Conservation (phyloP, 352 stramenopile species). For the Pythium grandisporangium region DNA sequence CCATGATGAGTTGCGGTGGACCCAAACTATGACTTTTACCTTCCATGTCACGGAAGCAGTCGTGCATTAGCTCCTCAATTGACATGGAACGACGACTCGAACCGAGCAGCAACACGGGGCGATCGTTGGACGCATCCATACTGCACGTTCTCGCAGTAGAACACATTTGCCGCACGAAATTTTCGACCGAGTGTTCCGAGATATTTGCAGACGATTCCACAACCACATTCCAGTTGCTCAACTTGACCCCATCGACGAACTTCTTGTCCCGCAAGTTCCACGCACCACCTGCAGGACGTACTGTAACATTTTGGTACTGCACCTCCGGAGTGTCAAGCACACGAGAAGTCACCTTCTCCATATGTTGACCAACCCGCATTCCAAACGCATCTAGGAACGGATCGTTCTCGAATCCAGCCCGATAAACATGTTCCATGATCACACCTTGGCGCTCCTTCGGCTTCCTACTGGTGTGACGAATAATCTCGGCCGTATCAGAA, state of each 20-base stretch:
- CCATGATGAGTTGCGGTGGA: constrained; percentile 18
- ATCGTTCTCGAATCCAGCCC: constrained; percentile 65
- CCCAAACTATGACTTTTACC: constrained; percentile 9
- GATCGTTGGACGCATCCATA: constrained; percentile 26
- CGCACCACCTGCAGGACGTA: constrained; percentile 39
- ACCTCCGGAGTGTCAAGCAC: constrained; percentile 53
- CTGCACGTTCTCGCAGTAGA: constrained; percentile 22
- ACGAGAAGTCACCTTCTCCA: constrained; percentile 35
- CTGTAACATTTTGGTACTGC: constrained; percentile 49
- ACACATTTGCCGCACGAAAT: constrained; percentile 32
- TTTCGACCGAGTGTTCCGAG: constrained; percentile 10
- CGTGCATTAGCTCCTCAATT: constrained; percentile 54
- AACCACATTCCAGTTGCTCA: constrained; percentile 55
- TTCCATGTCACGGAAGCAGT: constrained; percentile 38
- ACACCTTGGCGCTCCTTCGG: constrained; percentile 35
- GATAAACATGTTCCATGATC: constrained; percentile 49
- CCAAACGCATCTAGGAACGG: constrained; percentile 54
- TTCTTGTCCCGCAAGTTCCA: constrained; percentile 77
- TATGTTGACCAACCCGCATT: constrained; percentile 37
- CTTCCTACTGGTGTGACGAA: constrained; percentile 46
- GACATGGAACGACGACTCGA: constrained; percentile 22
- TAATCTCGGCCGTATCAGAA: constrained; percentile 76
- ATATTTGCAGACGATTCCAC: constrained; percentile 10
- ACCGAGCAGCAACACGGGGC: constrained; percentile 28
- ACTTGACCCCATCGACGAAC: constrained; percentile 38